These are phyloP conservation scores for Malassezia brasiliensis DNA, from an alignment of 1,284 basidiomycete genomes.

Conservation along the genomic window DNA sequence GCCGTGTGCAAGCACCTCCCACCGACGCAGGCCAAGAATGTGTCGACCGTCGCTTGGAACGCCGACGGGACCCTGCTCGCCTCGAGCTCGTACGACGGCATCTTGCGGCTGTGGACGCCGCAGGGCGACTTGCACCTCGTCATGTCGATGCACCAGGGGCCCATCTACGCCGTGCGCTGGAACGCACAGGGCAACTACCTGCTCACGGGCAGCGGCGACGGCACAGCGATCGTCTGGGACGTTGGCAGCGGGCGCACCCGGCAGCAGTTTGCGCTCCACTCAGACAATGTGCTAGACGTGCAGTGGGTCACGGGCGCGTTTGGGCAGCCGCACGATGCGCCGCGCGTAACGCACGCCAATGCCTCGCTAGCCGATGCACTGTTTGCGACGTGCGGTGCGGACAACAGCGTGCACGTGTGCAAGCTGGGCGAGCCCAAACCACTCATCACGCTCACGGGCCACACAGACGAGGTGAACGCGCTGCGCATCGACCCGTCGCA, in stretches of 20 bases:
- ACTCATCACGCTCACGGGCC: conserved; percentile 36
- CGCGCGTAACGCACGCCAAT: conserved; percentile 11
- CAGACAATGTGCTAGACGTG: conserved; percentile 43
- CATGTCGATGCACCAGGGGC: conserved; percentile 48
- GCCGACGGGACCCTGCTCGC: conserved; percentile 46
- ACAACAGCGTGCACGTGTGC: conserved; percentile 43
- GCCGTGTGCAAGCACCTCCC: conserved; percentile 47
- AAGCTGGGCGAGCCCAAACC: conserved; percentile 43
- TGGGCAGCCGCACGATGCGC: neutral
- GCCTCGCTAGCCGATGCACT: conserved; percentile 29
- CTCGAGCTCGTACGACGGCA: conserved; percentile 46
- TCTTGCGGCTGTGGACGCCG: conserved; percentile 47
- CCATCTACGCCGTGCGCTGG: conserved; percentile 47
- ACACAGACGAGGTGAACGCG: conserved; percentile 47
- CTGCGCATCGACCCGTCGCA: conserved; percentile 45
- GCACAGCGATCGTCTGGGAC: conserved; percentile 47
- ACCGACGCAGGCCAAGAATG: conserved; percentile 42
- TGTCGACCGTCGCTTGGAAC: conserved; percentile 47
- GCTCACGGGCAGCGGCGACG: conserved; percentile 42
- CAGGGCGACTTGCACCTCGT: conserved; percentile 47
- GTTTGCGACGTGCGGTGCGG: conserved; percentile 46
- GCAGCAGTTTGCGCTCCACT: conserved; percentile 41
- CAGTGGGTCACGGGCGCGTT: conserved; percentile 35
- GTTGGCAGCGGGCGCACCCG: conserved; percentile 43
- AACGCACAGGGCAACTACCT: conserved; percentile 45